phyloP scores from a whole-genome alignment of 2,329 filamentous ascomycete genomes.

The Geoglossum cookeanum region DNA sequence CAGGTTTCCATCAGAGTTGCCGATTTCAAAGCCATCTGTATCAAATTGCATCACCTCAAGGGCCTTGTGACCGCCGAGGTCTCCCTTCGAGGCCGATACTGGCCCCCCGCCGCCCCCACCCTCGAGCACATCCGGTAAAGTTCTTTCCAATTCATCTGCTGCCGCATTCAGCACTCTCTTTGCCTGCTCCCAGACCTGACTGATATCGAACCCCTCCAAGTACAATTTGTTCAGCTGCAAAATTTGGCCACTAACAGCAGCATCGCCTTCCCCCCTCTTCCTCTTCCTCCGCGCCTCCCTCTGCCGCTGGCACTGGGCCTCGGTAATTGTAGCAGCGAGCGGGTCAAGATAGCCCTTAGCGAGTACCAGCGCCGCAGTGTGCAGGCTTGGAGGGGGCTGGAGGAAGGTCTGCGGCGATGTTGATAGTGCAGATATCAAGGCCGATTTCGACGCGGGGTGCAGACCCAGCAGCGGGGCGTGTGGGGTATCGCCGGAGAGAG shows the following conservation, averaged over 20 bases:
- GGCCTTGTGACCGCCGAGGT: conserved; percentile 20
- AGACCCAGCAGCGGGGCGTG: not conserved
- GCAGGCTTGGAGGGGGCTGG: conserved; percentile 47
- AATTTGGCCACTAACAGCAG: conserved; percentile 25
- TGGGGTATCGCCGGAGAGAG: conserved; percentile 2
- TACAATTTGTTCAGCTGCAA: conserved; percentile 74
- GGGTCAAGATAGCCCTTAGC: conserved; percentile 68
- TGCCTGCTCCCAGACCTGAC: conserved; percentile 89
- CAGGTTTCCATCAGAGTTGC: conserved; percentile 16
- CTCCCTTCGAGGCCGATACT: conserved; percentile 9
- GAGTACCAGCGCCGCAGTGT: conserved; percentile 49
- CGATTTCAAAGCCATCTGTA: conserved; percentile 23
- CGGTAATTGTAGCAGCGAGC: conserved; percentile 53
- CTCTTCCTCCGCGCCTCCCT: conserved; percentile 55
- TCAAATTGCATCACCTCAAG: conserved; percentile 20
- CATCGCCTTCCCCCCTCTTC: conserved; percentile 41
- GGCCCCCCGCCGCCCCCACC: conserved; percentile 10
- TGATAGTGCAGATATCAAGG: conserved; percentile 37
- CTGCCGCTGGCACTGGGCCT: conserved; percentile 49
- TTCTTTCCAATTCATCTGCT: conserved; percentile 32
- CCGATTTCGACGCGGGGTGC: conserved; percentile 1
- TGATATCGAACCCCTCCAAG: conserved; percentile 67
- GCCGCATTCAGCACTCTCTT: conserved; percentile 58
- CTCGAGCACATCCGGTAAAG: conserved; percentile 20
- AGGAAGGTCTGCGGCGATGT: conserved; percentile 54